phyloP scores from a whole-genome alignment of 2,329 filamentous ascomycete genomes.

The Fusarium torreyae region DNA sequence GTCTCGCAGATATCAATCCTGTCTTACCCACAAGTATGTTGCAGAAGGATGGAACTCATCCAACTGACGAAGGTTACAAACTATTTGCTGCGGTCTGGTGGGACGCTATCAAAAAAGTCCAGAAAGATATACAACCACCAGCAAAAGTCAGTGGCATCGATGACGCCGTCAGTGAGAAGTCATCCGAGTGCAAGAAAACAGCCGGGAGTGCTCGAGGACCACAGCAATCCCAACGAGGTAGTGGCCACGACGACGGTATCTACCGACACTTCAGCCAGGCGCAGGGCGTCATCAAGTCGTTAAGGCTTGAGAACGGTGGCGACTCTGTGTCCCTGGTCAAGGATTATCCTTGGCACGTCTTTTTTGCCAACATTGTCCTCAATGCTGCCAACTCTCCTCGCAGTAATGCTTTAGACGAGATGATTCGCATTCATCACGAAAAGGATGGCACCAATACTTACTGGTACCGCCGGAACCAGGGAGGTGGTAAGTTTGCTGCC shows the following conservation, averaged over 20 bases:
- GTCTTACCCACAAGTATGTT: neutral
- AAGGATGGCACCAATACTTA: neutral
- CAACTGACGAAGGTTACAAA: neutral
- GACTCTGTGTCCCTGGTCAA: too few relatives aligned
- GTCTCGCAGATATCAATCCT: neutral
- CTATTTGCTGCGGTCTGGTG: conserved; percentile 6
- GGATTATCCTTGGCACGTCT: conserved; percentile 1
- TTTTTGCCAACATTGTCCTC: neutral
- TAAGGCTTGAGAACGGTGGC: neutral
- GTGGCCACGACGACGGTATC: neutral
- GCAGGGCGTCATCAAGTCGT: too few relatives aligned
- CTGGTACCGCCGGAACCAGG: neutral
- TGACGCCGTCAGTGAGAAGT: neutral
- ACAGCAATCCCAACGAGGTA: neutral
- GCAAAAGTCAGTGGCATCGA: neutral
- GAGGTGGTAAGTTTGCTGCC: neutral
- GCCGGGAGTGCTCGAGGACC: neutral
- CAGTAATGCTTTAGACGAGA: neutral
- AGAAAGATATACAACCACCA: neutral
- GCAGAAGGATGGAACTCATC: neutral
- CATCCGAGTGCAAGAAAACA: neutral
- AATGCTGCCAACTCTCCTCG: neutral
- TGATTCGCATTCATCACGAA: neutral
- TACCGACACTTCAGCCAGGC: neutral
- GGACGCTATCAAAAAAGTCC: conserved; percentile 2